Conservation (phyloP, 2,329 filamentous ascomycete genomes). For the Geosmithia morbida region DNA sequence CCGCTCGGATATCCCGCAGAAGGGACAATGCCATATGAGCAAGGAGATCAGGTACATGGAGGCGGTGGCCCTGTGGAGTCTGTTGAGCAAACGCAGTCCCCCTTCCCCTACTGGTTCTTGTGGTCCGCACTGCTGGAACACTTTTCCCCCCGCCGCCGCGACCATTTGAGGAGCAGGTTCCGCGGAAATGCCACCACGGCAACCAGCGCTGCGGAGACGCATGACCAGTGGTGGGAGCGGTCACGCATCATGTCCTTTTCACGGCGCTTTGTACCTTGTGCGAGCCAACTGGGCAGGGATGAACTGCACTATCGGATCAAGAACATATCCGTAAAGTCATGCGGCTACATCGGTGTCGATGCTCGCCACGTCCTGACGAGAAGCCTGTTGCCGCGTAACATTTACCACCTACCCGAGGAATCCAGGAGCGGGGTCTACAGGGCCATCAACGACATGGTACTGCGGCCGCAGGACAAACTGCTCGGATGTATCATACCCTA, state of each 20-base stretch:
- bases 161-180: neutral
- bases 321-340: constrained; percentile 39
- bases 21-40: neutral
- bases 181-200: neutral
- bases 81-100: constrained; percentile 2
- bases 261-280: constrained; percentile 8
- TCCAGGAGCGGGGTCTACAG: constrained; percentile 8
- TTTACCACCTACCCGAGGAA: constrained; percentile 5
- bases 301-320: constrained; percentile 15
- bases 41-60: neutral
- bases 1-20: too few species aligned
- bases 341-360: constrained; percentile 41
- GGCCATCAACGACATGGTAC: constrained; percentile 15
- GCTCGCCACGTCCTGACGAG: constrained; percentile 18
- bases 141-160: constrained; percentile 17
- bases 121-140: constrained; percentile 28
- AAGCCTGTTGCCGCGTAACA: constrained; percentile 13
- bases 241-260: neutral
- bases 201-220: neutral
- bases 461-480: constrained; percentile 18
- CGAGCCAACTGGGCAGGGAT: constrained; percentile 9
- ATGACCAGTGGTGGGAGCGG: neutral
- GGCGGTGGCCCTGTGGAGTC: too few species aligned
- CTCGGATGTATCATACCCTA: constrained; percentile 18
- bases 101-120: constrained; percentile 9